Evolutionary conservation across 1,284 basidiomycete genomes (phyloP), one percentile per base, ranked within the genome.

Genomic region (Cystobasidium sp.): DNA sequence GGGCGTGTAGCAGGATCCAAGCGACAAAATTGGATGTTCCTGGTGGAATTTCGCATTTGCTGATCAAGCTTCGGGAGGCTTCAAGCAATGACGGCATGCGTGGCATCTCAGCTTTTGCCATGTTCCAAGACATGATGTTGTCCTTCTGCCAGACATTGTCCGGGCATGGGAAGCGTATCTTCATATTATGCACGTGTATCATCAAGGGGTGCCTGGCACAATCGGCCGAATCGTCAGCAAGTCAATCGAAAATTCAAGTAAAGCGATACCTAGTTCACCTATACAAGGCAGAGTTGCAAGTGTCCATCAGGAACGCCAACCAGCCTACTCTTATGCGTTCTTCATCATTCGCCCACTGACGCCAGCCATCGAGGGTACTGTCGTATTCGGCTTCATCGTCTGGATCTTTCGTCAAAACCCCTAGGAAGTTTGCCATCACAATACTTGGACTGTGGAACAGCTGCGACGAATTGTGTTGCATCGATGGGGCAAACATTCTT

Each of bases 371-470:
- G 8, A 61, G 37, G 20, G 59, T 44, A 20, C 59, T 44, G 39
- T 61, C 39, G 41, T 61, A 61, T 43, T 61, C 59, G 41, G n/a
- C 59, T 43, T 43, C 59, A 46, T 61, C 59, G 39, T 61, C 59
- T 14, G 59, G 59, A n/a, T 61, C 59, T 46, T 61, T 61, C 10
- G 59, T n/a, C 16, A 61, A 41, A n/a, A 61, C 59, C 10, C 59
- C 59, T 7, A 61, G 41, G 31, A 61, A 61, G 22, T 61, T 61
- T 22, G 59, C 59, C 59, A 61, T 61, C 20, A 61, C 59, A 37
- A 61, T 61, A 41, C 59, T 61, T 46, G 59, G 59, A 61, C 59
- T 61, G 41, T 61, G 59, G 20, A 61, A 61, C 1, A 61, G 59
- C 44, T 61, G 59, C 20, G 59, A 61, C 10, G 59, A 61, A 20